These are phyloP conservation scores for Hypoxylon rubiginosum DNA, from an alignment of 2,329 filamentous ascomycete genomes.

Conservation along the genomic window DNA sequence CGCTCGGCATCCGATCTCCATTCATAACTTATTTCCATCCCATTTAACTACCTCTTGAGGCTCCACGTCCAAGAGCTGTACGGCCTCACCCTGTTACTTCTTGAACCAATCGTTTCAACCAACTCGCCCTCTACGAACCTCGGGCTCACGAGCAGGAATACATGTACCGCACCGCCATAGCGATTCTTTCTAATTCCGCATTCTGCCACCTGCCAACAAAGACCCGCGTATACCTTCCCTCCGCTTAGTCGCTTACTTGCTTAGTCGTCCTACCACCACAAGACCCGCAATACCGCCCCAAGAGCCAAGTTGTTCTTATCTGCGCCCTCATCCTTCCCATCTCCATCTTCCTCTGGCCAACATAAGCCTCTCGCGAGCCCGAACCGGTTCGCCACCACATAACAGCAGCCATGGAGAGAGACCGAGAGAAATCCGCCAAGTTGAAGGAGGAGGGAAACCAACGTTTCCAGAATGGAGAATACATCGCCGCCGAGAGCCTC, in stretches of 20 bases:
- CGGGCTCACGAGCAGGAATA: not conserved
- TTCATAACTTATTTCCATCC: not conserved
- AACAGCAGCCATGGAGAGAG: conserved; percentile 38
- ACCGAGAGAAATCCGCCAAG: conserved; percentile 53
- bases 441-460: conserved; percentile 73
- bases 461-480: conserved; percentile 76
- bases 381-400: not conserved
- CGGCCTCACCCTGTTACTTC: not conserved
- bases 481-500: conserved; percentile 72
- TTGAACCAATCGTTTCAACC: not conserved
- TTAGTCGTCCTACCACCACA: not conserved
- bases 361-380: not conserved
- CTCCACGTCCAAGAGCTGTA: not conserved
- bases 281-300: conserved; percentile 1
- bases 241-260: not conserved
- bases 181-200: conserved; percentile 16
- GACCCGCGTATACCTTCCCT: conserved; percentile 1
- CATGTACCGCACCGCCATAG: not conserved
- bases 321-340: not conserved
- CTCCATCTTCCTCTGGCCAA: not conserved
- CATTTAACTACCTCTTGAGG: not conserved
- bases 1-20: not conserved
- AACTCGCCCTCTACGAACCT: not conserved
- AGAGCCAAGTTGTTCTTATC: not conserved
- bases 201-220: conserved; percentile 23